Conservation (phyloP, 1,284 basidiomycete genomes). For the Singerocomus rubriflavus region DNA sequence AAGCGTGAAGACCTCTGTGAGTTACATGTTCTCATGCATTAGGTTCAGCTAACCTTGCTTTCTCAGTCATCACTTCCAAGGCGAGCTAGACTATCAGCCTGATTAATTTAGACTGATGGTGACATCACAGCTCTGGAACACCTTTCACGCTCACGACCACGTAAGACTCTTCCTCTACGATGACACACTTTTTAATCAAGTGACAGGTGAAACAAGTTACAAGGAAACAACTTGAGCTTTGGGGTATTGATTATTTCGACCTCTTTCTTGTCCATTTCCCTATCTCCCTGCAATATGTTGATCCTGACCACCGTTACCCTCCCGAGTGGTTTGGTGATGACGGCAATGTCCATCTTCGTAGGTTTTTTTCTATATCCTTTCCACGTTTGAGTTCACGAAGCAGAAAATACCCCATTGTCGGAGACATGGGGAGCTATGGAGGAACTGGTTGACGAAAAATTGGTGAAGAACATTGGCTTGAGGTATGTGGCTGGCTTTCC, state of each 20-base stretch:
- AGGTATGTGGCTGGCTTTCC: slow-evolving; percentile 17
- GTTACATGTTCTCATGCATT: slow-evolving; percentile 28
- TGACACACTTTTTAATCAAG: slow-evolving; percentile 1
- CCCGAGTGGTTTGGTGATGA: slow-evolving; percentile 75
- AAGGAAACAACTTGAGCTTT: slow-evolving; percentile 64
- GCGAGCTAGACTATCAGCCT: slow-evolving; percentile 24
- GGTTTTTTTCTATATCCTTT: slow-evolving; percentile 24
- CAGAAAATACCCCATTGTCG: slow-evolving; percentile 64
- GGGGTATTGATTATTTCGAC: slow-evolving; percentile 81
- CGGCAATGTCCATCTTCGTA: slow-evolving; percentile 56
- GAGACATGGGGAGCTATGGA: slow-evolving; percentile 80
- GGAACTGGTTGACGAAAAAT: slow-evolving; percentile 63
- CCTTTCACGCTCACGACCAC: slow-evolving; percentile 70
- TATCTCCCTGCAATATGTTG: slow-evolving; percentile 71
- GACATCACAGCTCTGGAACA: slow-evolving; percentile 69
- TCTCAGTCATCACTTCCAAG: slow-evolving; percentile 67
- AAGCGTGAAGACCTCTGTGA: slow-evolving; percentile 77
- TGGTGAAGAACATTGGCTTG: slow-evolving; percentile 74
- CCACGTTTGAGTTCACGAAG: slow-evolving; percentile 2
- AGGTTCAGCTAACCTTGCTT: slow-evolving; percentile 3
- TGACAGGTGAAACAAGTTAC: slow-evolving; percentile 49
- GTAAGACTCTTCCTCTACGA: slow-evolving; percentile 37
- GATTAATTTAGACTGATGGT: slow-evolving; percentile 3
- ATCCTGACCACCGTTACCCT: slow-evolving; percentile 71
- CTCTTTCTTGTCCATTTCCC: slow-evolving; percentile 81